Conservation (phyloP, 2,329 filamentous ascomycete genomes). For the Colletotrichum karsti region DNA sequence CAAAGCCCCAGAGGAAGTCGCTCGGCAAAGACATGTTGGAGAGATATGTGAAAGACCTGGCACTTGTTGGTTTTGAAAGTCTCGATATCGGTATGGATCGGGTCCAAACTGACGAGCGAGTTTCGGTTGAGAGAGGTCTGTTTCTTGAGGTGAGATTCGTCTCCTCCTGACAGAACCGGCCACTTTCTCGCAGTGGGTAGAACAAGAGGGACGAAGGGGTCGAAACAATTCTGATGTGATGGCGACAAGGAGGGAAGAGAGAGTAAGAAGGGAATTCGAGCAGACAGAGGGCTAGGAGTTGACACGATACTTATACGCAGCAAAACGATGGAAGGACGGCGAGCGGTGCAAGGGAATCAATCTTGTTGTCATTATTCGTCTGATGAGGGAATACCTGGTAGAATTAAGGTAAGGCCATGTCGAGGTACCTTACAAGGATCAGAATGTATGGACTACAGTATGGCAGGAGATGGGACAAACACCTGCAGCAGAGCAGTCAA, state of each 20-base stretch:
- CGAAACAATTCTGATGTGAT: not conserved
- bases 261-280: not conserved
- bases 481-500: slow-evolving; percentile 5
- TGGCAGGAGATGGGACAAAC: slow-evolving; percentile 13
- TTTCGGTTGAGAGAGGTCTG: not conserved
- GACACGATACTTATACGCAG: slow-evolving; percentile 24
- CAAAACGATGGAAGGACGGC: not conserved
- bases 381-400: not conserved
- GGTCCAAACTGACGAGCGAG: not conserved
- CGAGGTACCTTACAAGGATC: not conserved
- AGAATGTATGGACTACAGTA: too few species aligned
- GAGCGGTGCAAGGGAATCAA: slow-evolving; percentile 3
- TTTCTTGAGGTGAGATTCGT: not conserved
- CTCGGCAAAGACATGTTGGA: slow-evolving; percentile 66
- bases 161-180: not conserved
- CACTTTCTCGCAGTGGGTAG: not conserved
- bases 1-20: slow-evolving; percentile 83
- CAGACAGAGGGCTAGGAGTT: not conserved
- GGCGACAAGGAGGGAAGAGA: slow-evolving; percentile 3
- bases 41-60: not conserved
- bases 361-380: not conserved
- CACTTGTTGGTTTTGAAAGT: not conserved
- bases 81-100: not conserved
- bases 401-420: slow-evolving; percentile 14
- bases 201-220: not conserved